phyloP scores from a whole-genome alignment of 2,329 filamentous ascomycete genomes.

The Cryoendolithus antarcticus region DNA sequence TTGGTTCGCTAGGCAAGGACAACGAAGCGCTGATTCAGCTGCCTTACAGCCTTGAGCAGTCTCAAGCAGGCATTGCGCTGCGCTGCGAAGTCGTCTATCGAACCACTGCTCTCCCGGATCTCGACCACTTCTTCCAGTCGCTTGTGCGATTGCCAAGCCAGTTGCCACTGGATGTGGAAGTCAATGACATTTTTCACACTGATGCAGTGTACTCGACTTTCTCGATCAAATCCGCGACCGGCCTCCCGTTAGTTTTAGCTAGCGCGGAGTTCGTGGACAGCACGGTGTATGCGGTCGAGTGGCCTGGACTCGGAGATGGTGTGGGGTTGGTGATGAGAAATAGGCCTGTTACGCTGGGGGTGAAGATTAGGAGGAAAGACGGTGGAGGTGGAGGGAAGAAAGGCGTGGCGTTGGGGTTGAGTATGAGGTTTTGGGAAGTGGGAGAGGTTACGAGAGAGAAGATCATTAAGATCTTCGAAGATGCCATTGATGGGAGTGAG shows the following conservation, averaged over 20 bases:
- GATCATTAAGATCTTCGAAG: conserved; percentile 33
- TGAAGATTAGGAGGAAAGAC: too few relatives aligned
- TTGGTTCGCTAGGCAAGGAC: conserved; percentile 19
- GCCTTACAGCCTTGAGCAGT: conserved; percentile 76
- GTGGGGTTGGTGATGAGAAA: too few relatives aligned
- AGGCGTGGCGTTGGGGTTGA: too few relatives aligned
- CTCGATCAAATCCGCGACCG: conserved; percentile 69
- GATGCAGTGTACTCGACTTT: conserved; percentile 75
- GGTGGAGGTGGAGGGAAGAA: too few relatives aligned
- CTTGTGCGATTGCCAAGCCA: conserved; percentile 47
- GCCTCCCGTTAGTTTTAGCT: conserved; percentile 62
- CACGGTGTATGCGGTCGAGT: conserved; percentile 53
- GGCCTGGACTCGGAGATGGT: conserved; percentile 21
- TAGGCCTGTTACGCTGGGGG: too few relatives aligned
- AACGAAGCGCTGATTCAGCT: conserved; percentile 48
- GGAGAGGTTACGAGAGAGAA: too few relatives aligned
- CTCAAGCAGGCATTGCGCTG: not conserved
- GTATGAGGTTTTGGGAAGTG: too few relatives aligned
- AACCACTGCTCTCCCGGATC: too few relatives aligned
- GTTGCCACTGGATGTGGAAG: conserved; percentile 82
- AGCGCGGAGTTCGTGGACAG: conserved; percentile 60
- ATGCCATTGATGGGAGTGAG: conserved; percentile 34
- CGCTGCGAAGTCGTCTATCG: too few relatives aligned
- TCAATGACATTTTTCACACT: conserved; percentile 90
- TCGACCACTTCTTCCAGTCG: too few relatives aligned